phyloP scores from a whole-genome alignment of 352 stramenopile genomes.

The Elongisporangium anandrum region DNA sequence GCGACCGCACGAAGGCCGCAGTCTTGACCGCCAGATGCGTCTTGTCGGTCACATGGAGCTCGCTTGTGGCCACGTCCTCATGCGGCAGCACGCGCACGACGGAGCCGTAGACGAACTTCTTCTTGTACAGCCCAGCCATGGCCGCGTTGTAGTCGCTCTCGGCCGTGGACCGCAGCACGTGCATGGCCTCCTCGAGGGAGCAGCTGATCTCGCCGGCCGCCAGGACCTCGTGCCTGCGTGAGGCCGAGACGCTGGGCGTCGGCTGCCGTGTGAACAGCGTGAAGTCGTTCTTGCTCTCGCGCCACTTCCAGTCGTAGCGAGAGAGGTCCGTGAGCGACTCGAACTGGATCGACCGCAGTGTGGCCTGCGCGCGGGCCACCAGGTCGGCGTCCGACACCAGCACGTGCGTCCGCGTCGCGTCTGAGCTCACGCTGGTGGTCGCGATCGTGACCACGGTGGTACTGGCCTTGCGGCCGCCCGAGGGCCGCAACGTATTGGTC shows the following conservation, averaged over 20 bases:
- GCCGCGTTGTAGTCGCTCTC: conserved; percentile 30
- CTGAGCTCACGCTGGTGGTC: background rate
- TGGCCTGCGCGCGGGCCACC: conserved; percentile 15
- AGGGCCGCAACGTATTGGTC: no score
- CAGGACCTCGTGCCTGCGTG: conserved; percentile 5
- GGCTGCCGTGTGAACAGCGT: conserved; percentile 14
- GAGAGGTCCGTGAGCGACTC: conserved; percentile 6
- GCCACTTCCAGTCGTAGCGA: background rate
- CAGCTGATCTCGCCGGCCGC: conserved; percentile 9
- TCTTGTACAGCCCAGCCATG: conserved; percentile 36
- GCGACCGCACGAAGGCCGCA: conserved; percentile 30
- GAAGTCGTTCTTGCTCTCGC: background rate
- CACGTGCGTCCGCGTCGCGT: conserved; percentile 8
- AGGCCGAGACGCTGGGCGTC: background rate
- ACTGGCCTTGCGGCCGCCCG: no score
- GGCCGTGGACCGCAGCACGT: conserved; percentile 15
- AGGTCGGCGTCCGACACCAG: conserved; percentile 25
- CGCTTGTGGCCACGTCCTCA: background rate
- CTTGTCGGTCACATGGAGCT: background rate
- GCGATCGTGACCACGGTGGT: no score
- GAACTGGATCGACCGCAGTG: conserved; percentile 20
- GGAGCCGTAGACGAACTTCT: conserved; percentile 44
- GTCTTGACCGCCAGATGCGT: conserved; percentile 27
- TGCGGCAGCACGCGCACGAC: conserved; percentile 21
- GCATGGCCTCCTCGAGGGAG: conserved; percentile 11